Evolutionary conservation across 2,329 filamentous ascomycete genomes (phyloP), one percentile per base, ranked within the genome.

Genomic region (Coniochaeta ligniaria): DNA sequence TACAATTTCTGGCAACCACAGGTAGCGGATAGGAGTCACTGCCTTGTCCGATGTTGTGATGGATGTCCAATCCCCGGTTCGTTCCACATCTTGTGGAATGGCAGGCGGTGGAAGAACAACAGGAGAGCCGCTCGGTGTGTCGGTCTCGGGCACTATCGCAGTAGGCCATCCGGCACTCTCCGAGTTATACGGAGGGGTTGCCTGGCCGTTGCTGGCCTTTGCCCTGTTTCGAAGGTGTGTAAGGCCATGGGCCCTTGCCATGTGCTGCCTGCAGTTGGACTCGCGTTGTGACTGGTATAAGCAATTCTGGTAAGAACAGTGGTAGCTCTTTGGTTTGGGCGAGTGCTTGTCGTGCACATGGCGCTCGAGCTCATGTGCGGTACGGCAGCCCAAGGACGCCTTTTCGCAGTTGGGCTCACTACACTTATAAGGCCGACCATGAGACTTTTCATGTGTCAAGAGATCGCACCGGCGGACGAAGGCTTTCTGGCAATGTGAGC

Each of bases 261-360:
- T 38, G 3, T 38, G 35, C 16, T 38, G 35, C 6, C n/a, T n/a
- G n/a, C n/a, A n/a, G n/a, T n/a, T n/a, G n/a, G n/a, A n/a, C n/a
- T n/a, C n/a, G n/a, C n/a, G n/a, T n/a, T n/a, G n/a, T n/a, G n/a
- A n/a, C n/a, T n/a, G n/a, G n/a, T n/a, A n/a, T n/a, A n/a, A n/a
- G n/a, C n/a, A n/a, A n/a, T n/a, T n/a, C n/a, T n/a, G n/a, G n/a
- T n/a, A n/a, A n/a, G n/a, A n/a, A n/a, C n/a, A n/a, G n/a, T n/a
- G n/a, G n/a, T n/a, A n/a, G n/a, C n/a, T n/a, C n/a, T n/a, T n/a
- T n/a, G n/a, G n/a, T n/a, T n/a, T n/a, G 57, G 77, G 72, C 31
- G 85, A 86, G 73, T 92, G 89, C 73, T 89, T 90, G 74, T 92
- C 89, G 70, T 90, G 90, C 71, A 86, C 78, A 70, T 92, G 89